Evolutionary conservation across 2,329 filamentous ascomycete species (phyloP), one percentile per base, ranked within the genome.

Genomic region (Clarireedia hainanense): DNA sequence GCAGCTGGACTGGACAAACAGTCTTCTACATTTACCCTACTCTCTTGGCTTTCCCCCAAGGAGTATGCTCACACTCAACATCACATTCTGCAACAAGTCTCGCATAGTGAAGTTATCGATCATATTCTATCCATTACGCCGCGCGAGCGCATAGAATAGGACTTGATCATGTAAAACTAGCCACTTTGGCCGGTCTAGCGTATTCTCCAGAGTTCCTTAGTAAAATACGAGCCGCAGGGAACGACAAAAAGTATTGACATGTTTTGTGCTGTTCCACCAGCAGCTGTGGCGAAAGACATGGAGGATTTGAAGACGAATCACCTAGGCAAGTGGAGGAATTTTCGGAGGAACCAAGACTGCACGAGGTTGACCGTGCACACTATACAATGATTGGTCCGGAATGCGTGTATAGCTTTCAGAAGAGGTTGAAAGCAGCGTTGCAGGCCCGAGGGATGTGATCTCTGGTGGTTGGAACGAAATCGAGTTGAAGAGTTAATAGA

Each of bases 141-240:
- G 20, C 4, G 7, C 10, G 30, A 36, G 9, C 47, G 27, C 20
- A 34, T 68, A 58, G 46, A 55, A n/a, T 74, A 26, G 69, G 63
- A 7, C 56, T 74, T 9, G 61, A 59, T 20, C 54, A 58, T 20
- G 49, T 61, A 6, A 61, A 56, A 3, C 55, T 75, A 48, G 55
- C 59, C 12, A 61, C 60, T 3, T 76, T 74, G 73, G 67, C 68
- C 0, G 61, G 69, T 20, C 49, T 76, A 1, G 69, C 73, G 0
- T 70, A 64, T 47, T 58, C 61, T 76, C 47, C 71, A 74, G 58
- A 65, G 62, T 46, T 70, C 74, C 45, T 72, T 70, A 2, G 52
- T 61, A 0, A 68, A 76, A 15, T 78, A 77, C 58, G 71, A 77
- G 48, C 75, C 75, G 1, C n/a, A 17, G 0, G 74, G 74, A 0